Evolutionary conservation across 768 basidiomycete genomes (phyloP).

Genomic region (Lactifluus pinguis): DNA sequence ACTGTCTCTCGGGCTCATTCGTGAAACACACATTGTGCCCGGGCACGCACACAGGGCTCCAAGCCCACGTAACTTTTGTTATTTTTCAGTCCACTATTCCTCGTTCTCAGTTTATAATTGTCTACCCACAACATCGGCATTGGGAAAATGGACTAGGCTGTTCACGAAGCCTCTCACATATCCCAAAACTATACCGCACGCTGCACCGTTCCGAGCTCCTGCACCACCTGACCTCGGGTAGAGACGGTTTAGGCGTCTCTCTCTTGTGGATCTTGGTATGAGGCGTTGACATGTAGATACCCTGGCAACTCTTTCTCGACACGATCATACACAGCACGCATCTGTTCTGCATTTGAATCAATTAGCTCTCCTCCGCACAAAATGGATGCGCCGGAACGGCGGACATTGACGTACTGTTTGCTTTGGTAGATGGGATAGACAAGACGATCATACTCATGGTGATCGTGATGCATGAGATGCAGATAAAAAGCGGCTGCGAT

Average conservation of each 20-base stretch:
- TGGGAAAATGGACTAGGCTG: no score
- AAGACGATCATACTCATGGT: neutral
- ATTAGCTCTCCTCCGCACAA: neutral
- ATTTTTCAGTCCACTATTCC: no score
- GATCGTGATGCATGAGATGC: slow-evolving; percentile 5
- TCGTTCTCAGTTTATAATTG: no score
- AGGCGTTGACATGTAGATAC: slow-evolving; percentile 1
- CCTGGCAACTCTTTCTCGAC: neutral
- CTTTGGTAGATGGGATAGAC: neutral
- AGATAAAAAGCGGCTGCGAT: slow-evolving; percentile 1
- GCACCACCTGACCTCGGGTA: neutral
- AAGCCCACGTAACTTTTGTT: no score
- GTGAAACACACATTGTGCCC: no score
- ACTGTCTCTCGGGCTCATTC: no score
- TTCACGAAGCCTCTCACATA: no score
- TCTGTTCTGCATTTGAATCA: neutral
- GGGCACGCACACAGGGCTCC: no score
- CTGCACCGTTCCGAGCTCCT: no score
- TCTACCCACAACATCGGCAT: no score
- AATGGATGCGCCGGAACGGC: neutral
- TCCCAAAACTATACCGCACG: no score
- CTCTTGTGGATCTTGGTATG: neutral
- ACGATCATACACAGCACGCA: neutral
- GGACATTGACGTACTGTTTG: neutral
- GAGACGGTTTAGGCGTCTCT: neutral